A percentile compares a stretch with the other conserved stretches of the same genome.
Conservation (phyloP, 2,329 filamentous ascomycete species). For the Teratosphaeria viscida region DNA sequence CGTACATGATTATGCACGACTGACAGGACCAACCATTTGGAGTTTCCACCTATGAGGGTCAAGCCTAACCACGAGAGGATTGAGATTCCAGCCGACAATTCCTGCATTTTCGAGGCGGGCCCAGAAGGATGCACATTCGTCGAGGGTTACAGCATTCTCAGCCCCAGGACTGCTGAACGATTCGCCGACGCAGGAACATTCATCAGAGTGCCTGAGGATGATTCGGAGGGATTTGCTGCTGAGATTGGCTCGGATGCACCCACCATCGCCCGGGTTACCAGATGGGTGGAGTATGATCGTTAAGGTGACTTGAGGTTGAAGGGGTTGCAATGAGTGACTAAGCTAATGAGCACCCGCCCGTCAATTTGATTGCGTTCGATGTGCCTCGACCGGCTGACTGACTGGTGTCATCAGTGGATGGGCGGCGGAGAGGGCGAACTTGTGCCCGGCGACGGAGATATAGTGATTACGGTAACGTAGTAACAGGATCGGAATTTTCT, state of each 20-base stretch:
- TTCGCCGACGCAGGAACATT: background rate
- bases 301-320: background rate
- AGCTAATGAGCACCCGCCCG: too few relatives aligned
- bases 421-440: too few relatives aligned
- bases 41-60: background rate
- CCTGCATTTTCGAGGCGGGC: background rate
- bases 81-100: background rate
- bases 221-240: background rate
- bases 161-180: background rate
- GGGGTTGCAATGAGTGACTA: too few relatives aligned
- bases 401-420: too few relatives aligned
- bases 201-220: background rate
- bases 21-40: background rate
- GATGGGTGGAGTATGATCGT: background rate
- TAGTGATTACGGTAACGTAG: too few relatives aligned
- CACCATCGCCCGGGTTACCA: background rate
- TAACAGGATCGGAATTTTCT: too few relatives aligned
- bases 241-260: background rate
- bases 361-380: too few relatives aligned
- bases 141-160: constrained; percentile 1
- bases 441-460: too few relatives aligned
- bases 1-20: background rate
- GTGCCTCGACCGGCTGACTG: too few relatives aligned
- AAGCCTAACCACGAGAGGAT: background rate
- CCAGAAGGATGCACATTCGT: constrained; percentile 1